Conservation (phyloP, 176 grass and related monocot species). For the Cenchrus purpureus region DNA sequence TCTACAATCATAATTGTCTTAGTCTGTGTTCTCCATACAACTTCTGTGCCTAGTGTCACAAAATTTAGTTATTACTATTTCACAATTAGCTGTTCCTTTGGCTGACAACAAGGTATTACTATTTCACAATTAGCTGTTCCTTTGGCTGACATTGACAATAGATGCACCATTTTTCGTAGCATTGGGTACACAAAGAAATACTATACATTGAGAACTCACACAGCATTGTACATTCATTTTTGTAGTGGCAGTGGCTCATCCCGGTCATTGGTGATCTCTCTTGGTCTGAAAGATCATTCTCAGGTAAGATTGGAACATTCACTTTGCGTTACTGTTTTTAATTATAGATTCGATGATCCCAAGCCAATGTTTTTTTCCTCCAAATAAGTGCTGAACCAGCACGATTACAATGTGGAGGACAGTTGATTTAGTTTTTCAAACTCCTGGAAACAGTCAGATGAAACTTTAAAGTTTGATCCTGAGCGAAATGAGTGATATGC, state of each 20-base stretch:
- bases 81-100: background rate
- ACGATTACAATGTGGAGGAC: background rate
- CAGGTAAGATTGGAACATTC: slow-evolving; percentile 56
- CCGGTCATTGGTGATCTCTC: slow-evolving; percentile 73
- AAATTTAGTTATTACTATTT: background rate
- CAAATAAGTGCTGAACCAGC: background rate
- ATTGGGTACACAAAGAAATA: background rate
- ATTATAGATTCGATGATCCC: background rate
- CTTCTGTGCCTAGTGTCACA: background rate
- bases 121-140: background rate
- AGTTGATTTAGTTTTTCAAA: background rate
- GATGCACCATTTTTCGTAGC: slow-evolving; percentile 6
- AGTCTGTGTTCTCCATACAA: background rate
- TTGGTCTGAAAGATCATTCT: slow-evolving; percentile 95
- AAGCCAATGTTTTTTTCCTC: background rate
- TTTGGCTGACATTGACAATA: background rate
- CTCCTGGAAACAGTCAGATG: background rate
- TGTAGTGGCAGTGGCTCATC: slow-evolving; percentile 70
- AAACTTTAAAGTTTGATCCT: background rate
- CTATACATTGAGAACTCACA: background rate
- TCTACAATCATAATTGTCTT: background rate
- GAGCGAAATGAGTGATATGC: background rate
- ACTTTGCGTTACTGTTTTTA: slow-evolving; percentile 7
- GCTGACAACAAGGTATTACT: background rate
- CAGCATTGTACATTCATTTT: background rate